Conservation (phyloP, 2,329 filamentous ascomycete genomes). For the Colletotrichum tamarilloi region DNA sequence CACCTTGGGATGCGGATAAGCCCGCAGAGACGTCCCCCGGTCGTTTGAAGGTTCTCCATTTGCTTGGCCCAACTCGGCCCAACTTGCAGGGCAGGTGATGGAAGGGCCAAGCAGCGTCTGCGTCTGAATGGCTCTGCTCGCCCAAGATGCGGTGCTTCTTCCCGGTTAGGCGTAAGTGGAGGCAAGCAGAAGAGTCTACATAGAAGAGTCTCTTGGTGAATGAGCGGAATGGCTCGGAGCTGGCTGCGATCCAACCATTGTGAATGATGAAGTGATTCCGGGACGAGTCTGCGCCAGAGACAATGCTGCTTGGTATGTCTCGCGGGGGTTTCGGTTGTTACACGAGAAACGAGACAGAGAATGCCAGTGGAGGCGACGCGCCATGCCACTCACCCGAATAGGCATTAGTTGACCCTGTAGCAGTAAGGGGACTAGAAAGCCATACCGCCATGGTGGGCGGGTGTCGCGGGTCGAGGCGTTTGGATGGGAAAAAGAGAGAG, state of each 20-base stretch:
- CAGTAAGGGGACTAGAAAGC: background rate
- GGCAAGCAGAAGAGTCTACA: background rate
- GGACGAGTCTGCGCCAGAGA: background rate
- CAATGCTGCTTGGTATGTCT: constrained; percentile 14
- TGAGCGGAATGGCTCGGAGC: background rate
- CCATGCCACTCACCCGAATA: background rate
- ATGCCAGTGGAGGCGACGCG: constrained; percentile 5
- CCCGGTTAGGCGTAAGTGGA: background rate
- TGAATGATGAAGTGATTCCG: background rate
- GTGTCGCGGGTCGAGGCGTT: background rate
- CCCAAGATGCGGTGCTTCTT: background rate
- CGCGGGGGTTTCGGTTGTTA: constrained; percentile 7
- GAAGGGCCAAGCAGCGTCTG: background rate
- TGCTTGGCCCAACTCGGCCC: background rate
- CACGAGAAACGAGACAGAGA: constrained; percentile 23
- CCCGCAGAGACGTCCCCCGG: background rate
- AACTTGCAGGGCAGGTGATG: background rate
- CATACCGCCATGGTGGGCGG: background rate
- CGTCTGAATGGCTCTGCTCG: background rate
- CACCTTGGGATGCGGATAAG: background rate
- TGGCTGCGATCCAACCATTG: constrained; percentile 1
- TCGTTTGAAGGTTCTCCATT: background rate
- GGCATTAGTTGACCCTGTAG: background rate
- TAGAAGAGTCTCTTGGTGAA: background rate
- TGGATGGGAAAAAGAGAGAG: background rate